These are phyloP conservation scores for Colletotrichum aenigma DNA, from an alignment of 2,329 filamentous ascomycete genomes.

Conservation along the genomic window DNA sequence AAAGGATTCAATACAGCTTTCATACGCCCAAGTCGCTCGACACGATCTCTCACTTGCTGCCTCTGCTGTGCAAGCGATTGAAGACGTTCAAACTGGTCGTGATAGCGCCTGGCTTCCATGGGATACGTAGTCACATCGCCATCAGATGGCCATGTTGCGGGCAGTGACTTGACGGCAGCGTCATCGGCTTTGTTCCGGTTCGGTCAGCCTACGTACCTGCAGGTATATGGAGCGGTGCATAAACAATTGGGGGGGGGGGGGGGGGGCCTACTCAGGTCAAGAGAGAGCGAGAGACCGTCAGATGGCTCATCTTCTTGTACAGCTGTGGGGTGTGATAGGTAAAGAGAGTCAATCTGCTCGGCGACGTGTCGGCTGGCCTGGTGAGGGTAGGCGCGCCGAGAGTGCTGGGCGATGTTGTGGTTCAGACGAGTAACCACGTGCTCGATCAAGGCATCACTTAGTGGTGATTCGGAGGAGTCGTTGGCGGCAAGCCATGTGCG, in stretches of 20 bases:
- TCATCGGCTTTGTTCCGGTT: conserved; percentile 38
- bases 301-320: conserved; percentile 38
- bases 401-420: conserved; percentile 67
- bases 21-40: conserved; percentile 54
- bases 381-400: conserved; percentile 67
- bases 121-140: conserved; percentile 42
- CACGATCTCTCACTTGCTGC: conserved; percentile 39
- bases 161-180: conserved; percentile 50
- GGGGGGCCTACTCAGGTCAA: conserved; percentile 47
- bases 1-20: conserved; percentile 57
- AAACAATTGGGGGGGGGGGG: background rate
- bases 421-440: conserved; percentile 65
- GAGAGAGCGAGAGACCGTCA: conserved; percentile 41
- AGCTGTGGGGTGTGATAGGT: conserved; percentile 48
- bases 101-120: conserved; percentile 55
- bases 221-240: background rate
- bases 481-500: conserved; percentile 56
- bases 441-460: conserved; percentile 56
- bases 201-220: background rate
- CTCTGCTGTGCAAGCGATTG: conserved; percentile 52
- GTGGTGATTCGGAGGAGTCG: conserved; percentile 40
- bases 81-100: conserved; percentile 53
- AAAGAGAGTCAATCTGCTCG: conserved; percentile 73
- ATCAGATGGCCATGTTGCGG: conserved; percentile 48
- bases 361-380: conserved; percentile 74